Conservation (phyloP, 257 asterid genomes). For the Scutellaria baicalensis region DNA sequence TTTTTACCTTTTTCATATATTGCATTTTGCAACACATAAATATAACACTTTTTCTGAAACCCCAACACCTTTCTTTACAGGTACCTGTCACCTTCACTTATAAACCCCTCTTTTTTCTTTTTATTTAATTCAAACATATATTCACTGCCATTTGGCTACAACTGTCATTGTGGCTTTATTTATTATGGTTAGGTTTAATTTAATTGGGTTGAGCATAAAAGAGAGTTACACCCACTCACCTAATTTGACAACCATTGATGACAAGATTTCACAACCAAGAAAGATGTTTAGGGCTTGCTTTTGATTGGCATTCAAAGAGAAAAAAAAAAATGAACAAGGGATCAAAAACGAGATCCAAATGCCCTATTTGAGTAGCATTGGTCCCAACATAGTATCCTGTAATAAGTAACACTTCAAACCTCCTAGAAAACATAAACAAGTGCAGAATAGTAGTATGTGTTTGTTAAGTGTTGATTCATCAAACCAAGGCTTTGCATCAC, state of each 20-base stretch:
- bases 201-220: not conserved
- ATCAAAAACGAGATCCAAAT: too few species aligned
- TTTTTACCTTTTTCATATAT: not conserved
- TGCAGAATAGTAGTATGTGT: not conserved
- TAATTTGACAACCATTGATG: slow-evolving; percentile 2
- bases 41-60: slow-evolving; percentile 11
- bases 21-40: slow-evolving; percentile 10
- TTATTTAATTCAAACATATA: not conserved
- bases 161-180: slow-evolving; percentile 19
- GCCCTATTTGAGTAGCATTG: too few species aligned
- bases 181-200: not conserved
- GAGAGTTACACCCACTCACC: not conserved
- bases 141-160: slow-evolving; percentile 16
- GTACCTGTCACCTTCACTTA: slow-evolving; percentile 31
- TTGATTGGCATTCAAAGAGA: too few species aligned
- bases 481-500: not conserved
- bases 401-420: too few species aligned
- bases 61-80: slow-evolving; percentile 30
- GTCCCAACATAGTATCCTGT: too few species aligned
- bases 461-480: not conserved
- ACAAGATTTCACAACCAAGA: not conserved
- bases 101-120: not conserved
- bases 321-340: too few species aligned
- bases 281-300: too few species aligned
- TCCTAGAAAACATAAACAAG: too few species aligned